Conservation (phyloP, 208 protist genomes). For the Endotrypanum monterogeii region DNA sequence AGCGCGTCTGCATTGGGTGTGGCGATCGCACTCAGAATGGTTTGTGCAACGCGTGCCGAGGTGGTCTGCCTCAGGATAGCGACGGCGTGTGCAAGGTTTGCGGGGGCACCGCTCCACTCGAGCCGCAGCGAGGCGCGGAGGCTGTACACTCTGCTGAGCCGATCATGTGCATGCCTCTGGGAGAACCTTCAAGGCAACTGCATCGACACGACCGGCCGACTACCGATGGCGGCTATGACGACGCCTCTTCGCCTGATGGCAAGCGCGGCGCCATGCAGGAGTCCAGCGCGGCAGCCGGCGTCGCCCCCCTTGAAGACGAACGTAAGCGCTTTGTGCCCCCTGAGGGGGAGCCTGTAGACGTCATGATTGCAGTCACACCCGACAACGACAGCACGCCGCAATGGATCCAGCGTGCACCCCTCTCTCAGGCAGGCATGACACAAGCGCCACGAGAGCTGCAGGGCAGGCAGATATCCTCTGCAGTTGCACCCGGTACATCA, state of each 20-base stretch:
- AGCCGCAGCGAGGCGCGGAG: neutral
- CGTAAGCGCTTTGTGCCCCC: neutral
- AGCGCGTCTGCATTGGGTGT: slow-evolving; percentile 1
- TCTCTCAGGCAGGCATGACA: neutral
- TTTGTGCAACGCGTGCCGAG: neutral
- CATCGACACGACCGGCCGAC: slow-evolving; percentile 11
- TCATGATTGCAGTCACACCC: neutral
- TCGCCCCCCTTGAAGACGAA: neutral
- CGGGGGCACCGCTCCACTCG: neutral
- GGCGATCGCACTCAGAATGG: neutral
- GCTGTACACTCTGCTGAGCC: neutral
- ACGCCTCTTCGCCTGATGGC: neutral
- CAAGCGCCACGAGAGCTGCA: neutral
- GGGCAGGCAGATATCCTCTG: neutral
- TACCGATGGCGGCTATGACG: neutral
- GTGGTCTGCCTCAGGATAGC: neutral
- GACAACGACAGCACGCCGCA: neutral
- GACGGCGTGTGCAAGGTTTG: neutral
- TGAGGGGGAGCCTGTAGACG: neutral
- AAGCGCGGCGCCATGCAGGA: neutral
- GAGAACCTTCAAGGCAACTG: neutral
- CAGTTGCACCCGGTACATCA: neutral
- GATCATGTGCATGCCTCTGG: neutral
- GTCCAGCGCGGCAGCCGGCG: neutral
- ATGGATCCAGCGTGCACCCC: neutral